Percentiles rank a stretch among this genome's conserved stretches.
Conservation (phyloP, 148 eudicot species). For the Cornus kousa region DNA sequence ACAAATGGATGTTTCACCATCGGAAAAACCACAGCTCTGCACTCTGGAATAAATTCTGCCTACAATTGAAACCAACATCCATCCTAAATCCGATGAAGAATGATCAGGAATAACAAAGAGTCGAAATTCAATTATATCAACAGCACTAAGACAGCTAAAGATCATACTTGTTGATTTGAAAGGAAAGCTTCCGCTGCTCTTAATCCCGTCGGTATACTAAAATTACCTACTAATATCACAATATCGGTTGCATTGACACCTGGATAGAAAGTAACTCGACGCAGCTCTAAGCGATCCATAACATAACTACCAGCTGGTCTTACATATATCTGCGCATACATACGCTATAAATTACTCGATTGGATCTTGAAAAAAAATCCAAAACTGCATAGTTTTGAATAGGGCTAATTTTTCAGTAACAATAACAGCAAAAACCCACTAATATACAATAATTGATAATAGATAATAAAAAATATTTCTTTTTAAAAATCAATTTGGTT, state of each 20-base stretch:
- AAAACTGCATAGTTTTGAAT: not conserved
- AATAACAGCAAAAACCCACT: not conserved
- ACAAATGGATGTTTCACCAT: slow-evolving; percentile 94
- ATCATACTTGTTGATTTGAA: slow-evolving; percentile 61
- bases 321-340: slow-evolving; percentile 70
- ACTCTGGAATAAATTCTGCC: slow-evolving; percentile 83
- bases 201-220: slow-evolving; percentile 78
- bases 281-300: slow-evolving; percentile 87
- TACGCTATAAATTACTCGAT: slow-evolving; percentile 1
- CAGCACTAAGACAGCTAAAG: not conserved
- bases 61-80: slow-evolving; percentile 36
- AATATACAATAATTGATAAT: too few species aligned
- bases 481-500: too few species aligned
- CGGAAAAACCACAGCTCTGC: slow-evolving; percentile 82
- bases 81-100: slow-evolving; percentile 22
- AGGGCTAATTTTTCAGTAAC: not conserved
- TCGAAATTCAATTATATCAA: not conserved
- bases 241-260: slow-evolving; percentile 56
- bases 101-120: slow-evolving; percentile 10
- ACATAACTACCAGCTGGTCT: slow-evolving; percentile 99
- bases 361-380: not conserved
- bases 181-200: slow-evolving; percentile 89
- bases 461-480: too few species aligned
- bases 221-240: slow-evolving; percentile 65
- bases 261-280: slow-evolving; percentile 72